Conservation (phyloP, 2,329 filamentous ascomycete species). For the Kalmusia sp. region DNA sequence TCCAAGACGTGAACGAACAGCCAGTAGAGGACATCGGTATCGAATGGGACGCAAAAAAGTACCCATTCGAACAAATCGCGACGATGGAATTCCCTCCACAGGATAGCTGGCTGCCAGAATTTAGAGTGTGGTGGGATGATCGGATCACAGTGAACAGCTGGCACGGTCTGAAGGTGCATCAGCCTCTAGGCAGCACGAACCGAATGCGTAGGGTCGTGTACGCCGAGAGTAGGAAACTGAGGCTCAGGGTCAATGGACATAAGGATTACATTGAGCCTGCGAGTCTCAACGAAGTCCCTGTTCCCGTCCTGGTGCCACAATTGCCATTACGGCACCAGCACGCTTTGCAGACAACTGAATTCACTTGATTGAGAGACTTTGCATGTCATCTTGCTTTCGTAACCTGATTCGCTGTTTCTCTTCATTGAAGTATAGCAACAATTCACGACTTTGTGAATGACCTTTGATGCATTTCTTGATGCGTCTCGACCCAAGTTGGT, state of each 20-base stretch:
- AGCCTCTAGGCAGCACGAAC: conserved; percentile 50
- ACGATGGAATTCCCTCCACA: conserved; percentile 50
- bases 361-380: conserved; percentile 2
- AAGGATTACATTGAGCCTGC: conserved; percentile 49
- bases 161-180: conserved; percentile 49
- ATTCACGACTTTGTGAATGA: no score
- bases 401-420: no score
- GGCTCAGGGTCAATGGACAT: conserved; percentile 48
- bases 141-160: conserved; percentile 49
- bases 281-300: conserved; percentile 47
- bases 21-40: conserved; percentile 45
- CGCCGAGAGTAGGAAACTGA: conserved; percentile 49
- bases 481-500: no score
- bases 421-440: no score
- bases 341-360: conserved; percentile 24
- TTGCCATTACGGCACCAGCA: conserved; percentile 24
- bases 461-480: no score
- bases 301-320: conserved; percentile 23
- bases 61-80: conserved; percentile 57
- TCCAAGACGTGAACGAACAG: conserved; percentile 56
- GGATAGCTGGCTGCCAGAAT: conserved; percentile 50
- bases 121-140: conserved; percentile 51
- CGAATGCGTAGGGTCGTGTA: conserved; percentile 51
- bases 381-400: background rate
- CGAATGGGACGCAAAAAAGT: conserved; percentile 56